These are phyloP conservation scores for Balamuthia mandrillaris DNA, from an alignment of 208 protist species.

Conservation along the genomic window DNA sequence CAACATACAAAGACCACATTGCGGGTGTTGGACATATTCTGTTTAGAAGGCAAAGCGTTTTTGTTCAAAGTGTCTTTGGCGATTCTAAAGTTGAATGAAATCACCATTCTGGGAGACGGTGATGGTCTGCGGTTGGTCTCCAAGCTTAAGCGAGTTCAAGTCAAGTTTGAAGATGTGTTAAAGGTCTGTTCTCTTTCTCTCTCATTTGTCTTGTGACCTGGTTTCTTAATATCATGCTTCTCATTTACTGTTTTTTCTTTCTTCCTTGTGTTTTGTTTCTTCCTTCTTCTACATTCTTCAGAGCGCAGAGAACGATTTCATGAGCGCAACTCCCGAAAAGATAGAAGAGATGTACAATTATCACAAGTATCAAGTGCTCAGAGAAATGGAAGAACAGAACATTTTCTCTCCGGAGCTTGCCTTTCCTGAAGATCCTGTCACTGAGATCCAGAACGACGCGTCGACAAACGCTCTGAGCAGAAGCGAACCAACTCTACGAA, in stretches of 20 bases:
- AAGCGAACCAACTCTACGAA: not conserved
- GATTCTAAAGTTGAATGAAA: conserved; percentile 11
- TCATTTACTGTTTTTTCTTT: not conserved
- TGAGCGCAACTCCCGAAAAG: not conserved
- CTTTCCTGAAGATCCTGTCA: not conserved
- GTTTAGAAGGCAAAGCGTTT: conserved; percentile 7
- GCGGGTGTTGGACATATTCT: conserved; percentile 21
- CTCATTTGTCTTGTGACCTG: too few species aligned
- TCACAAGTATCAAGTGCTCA: not conserved
- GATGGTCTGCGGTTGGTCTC: not conserved
- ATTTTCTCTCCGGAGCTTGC: not conserved
- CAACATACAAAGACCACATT: conserved; percentile 8
- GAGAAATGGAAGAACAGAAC: not conserved
- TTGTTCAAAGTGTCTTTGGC: conserved; percentile 27
- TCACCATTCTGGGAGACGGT: not conserved
- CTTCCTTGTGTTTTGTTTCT: too few species aligned
- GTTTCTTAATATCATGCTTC: too few species aligned
- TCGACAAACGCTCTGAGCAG: too few species aligned
- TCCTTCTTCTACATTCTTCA: too few species aligned
- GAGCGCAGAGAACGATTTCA: not conserved
- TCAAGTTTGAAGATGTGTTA: not conserved
- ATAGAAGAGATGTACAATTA: not conserved
- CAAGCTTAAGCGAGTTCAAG: not conserved
- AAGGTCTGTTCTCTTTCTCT: not conserved
- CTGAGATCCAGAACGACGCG: too few species aligned